These are phyloP conservation scores for Arthrobotrys entomopaga DNA, from an alignment of 2,329 filamentous ascomycete genomes.

Conservation along the genomic window DNA sequence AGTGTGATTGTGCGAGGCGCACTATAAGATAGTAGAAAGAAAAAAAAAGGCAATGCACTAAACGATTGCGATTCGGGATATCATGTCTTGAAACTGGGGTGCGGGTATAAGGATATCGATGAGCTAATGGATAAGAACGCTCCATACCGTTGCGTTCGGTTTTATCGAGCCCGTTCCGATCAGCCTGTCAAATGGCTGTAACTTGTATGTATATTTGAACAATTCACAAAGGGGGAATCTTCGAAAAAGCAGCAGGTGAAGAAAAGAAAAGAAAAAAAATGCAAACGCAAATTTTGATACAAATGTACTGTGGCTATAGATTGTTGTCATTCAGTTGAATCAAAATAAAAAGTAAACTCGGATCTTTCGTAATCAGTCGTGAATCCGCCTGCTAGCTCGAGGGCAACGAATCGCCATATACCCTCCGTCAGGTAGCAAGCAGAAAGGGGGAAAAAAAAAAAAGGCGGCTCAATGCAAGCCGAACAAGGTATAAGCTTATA, in stretches of 20 bases:
- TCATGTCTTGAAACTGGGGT: constrained; percentile 21
- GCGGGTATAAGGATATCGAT: constrained; percentile 17
- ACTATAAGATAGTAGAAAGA: too few species aligned
- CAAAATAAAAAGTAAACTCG: constrained; percentile 17
- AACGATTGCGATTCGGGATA: constrained; percentile 25
- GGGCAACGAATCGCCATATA: constrained; percentile 39
- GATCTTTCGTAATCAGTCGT: constrained; percentile 51
- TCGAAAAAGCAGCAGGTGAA: constrained; percentile 8
- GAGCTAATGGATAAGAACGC: constrained; percentile 34
- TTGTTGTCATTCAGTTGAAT: constrained; percentile 32
- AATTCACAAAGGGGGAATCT: constrained; percentile 27
- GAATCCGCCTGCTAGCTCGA: constrained; percentile 18
- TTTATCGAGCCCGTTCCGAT: constrained; percentile 50
- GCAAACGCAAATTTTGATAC: constrained; percentile 28
- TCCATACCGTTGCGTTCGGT: constrained; percentile 44
- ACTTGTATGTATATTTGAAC: constrained; percentile 16
- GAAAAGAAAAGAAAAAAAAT: constrained; percentile 23
- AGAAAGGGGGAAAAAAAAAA: constrained; percentile 26
- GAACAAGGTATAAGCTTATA: constrained; percentile 60
- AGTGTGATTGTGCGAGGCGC: constrained; percentile 24
- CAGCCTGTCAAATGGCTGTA: constrained; percentile 43
- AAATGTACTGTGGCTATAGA: constrained; percentile 36
- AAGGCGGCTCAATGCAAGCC: constrained; percentile 49
- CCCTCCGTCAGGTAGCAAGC: constrained; percentile 31
- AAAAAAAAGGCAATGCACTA: constrained; percentile 17